Percentiles rank a stretch among this genome's conserved stretches.
phyloP scores from a whole-genome alignment of 805 yeast genomes.

The Clavispora carvajalis region DNA sequence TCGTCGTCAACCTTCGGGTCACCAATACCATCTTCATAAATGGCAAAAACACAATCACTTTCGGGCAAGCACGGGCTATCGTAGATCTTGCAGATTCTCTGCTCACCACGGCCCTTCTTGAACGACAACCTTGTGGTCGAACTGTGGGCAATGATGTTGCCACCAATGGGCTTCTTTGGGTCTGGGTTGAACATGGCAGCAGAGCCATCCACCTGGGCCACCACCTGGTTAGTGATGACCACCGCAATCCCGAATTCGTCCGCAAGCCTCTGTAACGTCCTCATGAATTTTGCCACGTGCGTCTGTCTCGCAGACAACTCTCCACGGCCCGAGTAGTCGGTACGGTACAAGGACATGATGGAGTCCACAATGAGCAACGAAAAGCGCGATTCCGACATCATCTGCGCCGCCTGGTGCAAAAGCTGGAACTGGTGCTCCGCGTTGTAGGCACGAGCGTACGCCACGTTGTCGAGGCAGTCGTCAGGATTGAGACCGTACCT shows the following conservation, averaged over 20 bases:
- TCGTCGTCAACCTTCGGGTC: conserved; percentile 85
- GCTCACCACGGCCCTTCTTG: conserved; percentile 87
- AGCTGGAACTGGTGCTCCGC: conserved; percentile 93
- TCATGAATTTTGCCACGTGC: conserved; percentile 90
- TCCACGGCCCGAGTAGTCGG: conserved; percentile 93
- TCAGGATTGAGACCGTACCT: conserved; percentile 88
- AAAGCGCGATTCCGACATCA: conserved; percentile 95
- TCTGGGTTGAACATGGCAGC: conserved; percentile 81
- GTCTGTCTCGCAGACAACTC: conserved; percentile 92
- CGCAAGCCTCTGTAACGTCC: conserved; percentile 86
- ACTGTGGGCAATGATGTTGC: conserved; percentile 94
- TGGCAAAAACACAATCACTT: conserved; percentile 90
- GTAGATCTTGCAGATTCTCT: conserved; percentile 88
- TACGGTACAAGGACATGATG: conserved; percentile 92
- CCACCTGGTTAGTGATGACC: conserved; percentile 88
- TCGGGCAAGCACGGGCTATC: conserved; percentile 97
- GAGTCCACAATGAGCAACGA: conserved; percentile 92
- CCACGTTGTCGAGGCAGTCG: conserved; percentile 94
- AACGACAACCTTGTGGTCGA: conserved; percentile 90
- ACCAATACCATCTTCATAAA: conserved; percentile 94
- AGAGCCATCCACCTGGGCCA: conserved; percentile 95
- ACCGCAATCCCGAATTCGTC: conserved; percentile 98
- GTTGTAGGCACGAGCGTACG: conserved; percentile 94
- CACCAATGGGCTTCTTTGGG: conserved; percentile 98
- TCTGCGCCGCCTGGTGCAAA: conserved; percentile 82